Base-by-base conservation (phyloP, 164 flowering plant genomes). In the Aristolochia contorta region DNA sequence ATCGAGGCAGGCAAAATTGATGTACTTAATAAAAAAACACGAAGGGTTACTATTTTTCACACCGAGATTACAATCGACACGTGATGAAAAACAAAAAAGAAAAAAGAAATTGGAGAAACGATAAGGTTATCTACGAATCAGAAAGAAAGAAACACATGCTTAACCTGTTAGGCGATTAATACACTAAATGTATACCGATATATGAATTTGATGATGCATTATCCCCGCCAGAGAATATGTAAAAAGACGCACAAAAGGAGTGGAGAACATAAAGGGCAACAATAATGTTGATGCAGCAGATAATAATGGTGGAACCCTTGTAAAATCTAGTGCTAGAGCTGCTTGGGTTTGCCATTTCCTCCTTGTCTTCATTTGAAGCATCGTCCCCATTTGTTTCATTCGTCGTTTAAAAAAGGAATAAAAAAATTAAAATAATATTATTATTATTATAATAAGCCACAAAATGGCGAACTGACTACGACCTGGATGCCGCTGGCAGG, bases 231-330 rank as follows among this genome's bases (percentile, higher is more conserved):
- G 92, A 72, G 71, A 74, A 80, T 54, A 79, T 58, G 71, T 86
- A 81, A 51, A 86, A 67, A 33, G 89, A 85, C 25, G 72, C 65
- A 69, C 77, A 89, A 57, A 91, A 82, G 60, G 85, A 81, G 68
- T 76, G 87, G 49, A 94, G 81, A 66, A 84, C 84, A 70, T 70
- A 91, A 37, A 94, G 93, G 64, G 93, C 96, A 47, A 87, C 79
- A 16, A 80, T 72, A 63, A 91, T 76, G 77, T 91, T 94, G 65
- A 91, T 46, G 16, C 77, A 79, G 67, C 99, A 91, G 65, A 89
- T 69, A 27, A 87, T 46, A 33, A 89, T 65, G 43, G 96, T 84
- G n/a, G 76, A 81, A 59, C 76, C 74, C 80, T 85, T 89, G 75
- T 82, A 84, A 10, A 93, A 85, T 64, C 75, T 64, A 19, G 24